A percentile compares a stretch with the other conserved stretches of the same genome.
These are phyloP conservation scores for Tetrapyrgos nigripes DNA, from an alignment of 1,284 basidiomycete species.

Conservation along the genomic window DNA sequence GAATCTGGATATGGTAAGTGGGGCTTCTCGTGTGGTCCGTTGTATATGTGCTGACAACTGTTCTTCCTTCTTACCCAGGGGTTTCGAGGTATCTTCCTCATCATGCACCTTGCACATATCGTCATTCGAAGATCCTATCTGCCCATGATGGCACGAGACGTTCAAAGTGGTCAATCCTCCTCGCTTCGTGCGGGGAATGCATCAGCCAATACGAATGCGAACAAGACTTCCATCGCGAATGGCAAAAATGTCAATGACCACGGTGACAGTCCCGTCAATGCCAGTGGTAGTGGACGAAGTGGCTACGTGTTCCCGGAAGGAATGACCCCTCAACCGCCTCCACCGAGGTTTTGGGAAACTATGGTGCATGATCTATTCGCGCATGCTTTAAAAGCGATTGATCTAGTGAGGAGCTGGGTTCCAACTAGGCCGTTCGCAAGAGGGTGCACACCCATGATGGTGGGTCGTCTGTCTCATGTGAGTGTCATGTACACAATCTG, in stretches of 20 bases:
- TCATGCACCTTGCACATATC: conserved; percentile 21
- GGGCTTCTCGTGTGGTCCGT: not conserved
- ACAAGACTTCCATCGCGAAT: no score
- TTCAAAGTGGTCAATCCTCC: conserved; percentile 15
- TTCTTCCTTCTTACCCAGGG: conserved; percentile 5
- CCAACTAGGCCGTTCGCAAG: conserved; percentile 21
- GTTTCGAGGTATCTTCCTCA: conserved; percentile 20
- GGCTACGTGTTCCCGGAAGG: conserved; percentile 3
- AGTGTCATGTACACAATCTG: not conserved
- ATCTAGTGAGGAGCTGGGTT: conserved; percentile 20
- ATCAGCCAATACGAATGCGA: not conserved
- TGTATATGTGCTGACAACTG: not conserved
- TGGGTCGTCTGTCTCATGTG: not conserved
- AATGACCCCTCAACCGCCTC: conserved; percentile 7
- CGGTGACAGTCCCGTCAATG: no score
- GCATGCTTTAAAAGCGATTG: conserved; percentile 21
- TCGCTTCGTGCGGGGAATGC: conserved; percentile 5
- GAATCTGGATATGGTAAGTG: conserved; percentile 16
- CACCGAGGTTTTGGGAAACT: conserved; percentile 18
- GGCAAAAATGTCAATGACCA: no score
- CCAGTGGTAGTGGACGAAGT: not conserved
- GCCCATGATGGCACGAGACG: conserved; percentile 21
- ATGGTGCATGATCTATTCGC: conserved; percentile 23
- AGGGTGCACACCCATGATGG: conserved; percentile 24
- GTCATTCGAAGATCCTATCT: conserved; percentile 20